Evolutionary conservation across 345 rosid genomes (phyloP).

Genomic region (Brassica juncea): DNA sequence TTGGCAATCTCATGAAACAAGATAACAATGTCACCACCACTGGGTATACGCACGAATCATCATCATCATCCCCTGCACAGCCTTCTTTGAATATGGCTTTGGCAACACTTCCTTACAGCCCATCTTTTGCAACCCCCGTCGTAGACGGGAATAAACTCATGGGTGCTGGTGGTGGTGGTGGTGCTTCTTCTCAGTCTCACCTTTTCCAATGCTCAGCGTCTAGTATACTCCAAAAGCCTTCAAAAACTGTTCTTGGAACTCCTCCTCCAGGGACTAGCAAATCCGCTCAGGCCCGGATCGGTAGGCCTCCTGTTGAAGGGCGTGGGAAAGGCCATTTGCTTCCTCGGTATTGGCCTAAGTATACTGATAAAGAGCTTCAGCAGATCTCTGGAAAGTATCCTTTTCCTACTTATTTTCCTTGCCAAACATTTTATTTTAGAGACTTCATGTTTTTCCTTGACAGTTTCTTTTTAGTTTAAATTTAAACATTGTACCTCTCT

Average conservation of each 20-base stretch:
- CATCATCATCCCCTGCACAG: conserved; percentile 53
- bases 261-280: conserved; percentile 53
- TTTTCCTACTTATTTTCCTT: conserved; percentile 5
- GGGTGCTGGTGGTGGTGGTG: conserved; percentile 15
- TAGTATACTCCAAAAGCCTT: conserved; percentile 58
- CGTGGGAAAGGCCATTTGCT: conserved; percentile 84
- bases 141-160: conserved; percentile 53
- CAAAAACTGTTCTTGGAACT: conserved; percentile 43
- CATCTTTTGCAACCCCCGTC: conserved; percentile 46
- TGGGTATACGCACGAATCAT: conserved; percentile 46
- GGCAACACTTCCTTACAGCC: conserved; percentile 48
- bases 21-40: conserved; percentile 28
- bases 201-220: conserved; percentile 59
- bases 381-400: conserved; percentile 97
- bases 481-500: conserved; percentile 77
- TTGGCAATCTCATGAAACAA: conserved; percentile 36
- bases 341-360: conserved; percentile 97
- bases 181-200: conserved; percentile 38
- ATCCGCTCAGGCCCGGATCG: conserved; percentile 54
- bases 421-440: not conserved
- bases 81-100: conserved; percentile 65
- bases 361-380: conserved; percentile 89
- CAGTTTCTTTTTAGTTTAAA: conserved; percentile 53
- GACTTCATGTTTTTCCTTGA: conserved; percentile 33
- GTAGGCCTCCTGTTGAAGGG: conserved; percentile 87